Evolutionary conservation across 345 rosid species (phyloP).

Genomic region (Arabis alpina): DNA sequence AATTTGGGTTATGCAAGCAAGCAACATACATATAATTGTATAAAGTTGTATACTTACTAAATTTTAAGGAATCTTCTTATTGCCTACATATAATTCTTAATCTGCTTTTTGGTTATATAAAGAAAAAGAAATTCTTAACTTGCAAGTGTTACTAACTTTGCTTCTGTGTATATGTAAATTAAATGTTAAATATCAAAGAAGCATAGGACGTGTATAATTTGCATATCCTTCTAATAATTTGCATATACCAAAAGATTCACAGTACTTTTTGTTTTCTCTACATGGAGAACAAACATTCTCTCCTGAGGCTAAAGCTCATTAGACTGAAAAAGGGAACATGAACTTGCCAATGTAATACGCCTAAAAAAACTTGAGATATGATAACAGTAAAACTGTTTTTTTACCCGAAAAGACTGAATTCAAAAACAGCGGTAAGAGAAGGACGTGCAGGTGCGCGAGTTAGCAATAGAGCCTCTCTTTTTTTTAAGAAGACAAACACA

Average conservation of each 20-base stretch:
- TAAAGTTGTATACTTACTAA: constrained; percentile 18
- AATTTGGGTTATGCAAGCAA: constrained; percentile 27
- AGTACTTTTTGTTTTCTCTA: constrained; percentile 27
- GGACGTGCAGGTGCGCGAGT: background rate
- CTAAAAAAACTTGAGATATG: constrained; percentile 21
- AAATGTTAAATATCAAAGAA: constrained; percentile 17
- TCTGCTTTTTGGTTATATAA: background rate
- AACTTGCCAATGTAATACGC: constrained; percentile 32
- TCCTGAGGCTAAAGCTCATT: constrained; percentile 30
- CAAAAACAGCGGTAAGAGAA: background rate
- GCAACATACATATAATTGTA: constrained; percentile 26
- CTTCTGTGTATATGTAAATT: constrained; percentile 19
- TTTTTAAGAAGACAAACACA: background rate
- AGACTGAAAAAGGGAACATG: constrained; percentile 12
- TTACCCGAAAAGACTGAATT: background rate
- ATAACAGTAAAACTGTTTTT: background rate
- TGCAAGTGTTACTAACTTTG: constrained; percentile 34
- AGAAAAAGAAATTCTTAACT: constrained; percentile 38
- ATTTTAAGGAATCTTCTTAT: constrained; percentile 44
- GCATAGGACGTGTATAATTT: background rate
- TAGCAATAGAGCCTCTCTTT: constrained; percentile 1
- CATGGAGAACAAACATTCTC: constrained; percentile 33
- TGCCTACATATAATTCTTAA: background rate
- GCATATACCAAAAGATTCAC: constrained; percentile 33
- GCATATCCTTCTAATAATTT: constrained; percentile 12